phyloP scores from a whole-genome alignment of 768 basidiomycete species.

The Tulasnella sp. region DNA sequence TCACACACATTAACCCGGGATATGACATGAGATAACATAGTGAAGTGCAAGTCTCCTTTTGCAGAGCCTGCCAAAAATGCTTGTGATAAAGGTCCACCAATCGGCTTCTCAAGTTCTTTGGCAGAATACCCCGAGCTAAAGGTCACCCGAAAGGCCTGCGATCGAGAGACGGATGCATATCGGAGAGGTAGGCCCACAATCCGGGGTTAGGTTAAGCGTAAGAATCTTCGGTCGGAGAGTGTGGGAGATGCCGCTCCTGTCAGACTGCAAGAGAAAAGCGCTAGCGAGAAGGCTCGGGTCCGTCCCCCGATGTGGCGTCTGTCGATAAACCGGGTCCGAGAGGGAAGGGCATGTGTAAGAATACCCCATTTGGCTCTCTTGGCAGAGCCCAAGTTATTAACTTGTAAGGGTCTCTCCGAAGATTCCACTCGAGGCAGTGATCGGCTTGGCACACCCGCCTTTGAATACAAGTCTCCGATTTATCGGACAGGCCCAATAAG shows the following conservation, averaged over 20 bases:
- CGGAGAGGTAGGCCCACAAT: background rate
- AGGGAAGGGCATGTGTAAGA: background rate
- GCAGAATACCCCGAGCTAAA: slow-evolving; percentile 6
- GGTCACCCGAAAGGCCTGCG: background rate
- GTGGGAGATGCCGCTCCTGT: background rate
- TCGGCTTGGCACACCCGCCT: background rate
- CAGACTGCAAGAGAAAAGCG: background rate
- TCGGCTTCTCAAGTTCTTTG: background rate
- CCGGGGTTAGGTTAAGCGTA: slow-evolving; percentile 4
- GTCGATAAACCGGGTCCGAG: background rate
- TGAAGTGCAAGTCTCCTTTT: background rate
- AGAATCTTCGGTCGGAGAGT: background rate
- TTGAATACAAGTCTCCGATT: background rate
- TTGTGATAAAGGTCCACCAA: background rate
- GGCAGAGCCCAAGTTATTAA: background rate
- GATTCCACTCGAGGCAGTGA: background rate
- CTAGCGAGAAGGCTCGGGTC: background rate
- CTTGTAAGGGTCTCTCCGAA: background rate
- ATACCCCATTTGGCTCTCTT: background rate
- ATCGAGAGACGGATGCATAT: background rate
- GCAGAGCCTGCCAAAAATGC: background rate
- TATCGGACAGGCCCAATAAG: background rate
- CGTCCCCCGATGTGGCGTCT: background rate
- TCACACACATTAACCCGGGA: background rate
- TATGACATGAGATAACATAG: background rate